Evolutionary conservation across 148 eudicot species (phyloP).

Genomic region (Diospyros lotus): DNA sequence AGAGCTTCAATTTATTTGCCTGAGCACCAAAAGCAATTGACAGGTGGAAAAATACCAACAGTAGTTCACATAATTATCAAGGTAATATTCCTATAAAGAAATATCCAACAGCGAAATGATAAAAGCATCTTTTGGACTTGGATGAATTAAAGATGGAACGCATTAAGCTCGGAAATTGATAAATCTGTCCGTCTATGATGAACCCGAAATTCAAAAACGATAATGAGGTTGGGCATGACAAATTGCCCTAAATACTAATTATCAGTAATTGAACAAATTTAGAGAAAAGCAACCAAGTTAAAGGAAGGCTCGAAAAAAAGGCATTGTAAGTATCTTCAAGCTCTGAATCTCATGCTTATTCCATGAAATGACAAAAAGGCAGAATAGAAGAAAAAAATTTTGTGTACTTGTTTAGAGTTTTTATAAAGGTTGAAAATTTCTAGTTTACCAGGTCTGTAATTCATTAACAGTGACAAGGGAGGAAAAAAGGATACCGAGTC

Average conservation of each 20-base stretch:
- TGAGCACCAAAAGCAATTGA: not conserved
- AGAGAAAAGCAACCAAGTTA: not conserved
- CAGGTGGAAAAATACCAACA: not conserved
- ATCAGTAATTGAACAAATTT: not conserved
- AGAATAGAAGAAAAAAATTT: too few relatives aligned
- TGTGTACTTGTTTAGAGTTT: too few relatives aligned
- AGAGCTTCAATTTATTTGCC: not conserved
- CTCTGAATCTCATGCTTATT: not conserved
- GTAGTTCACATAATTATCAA: not conserved
- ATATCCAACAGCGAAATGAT: not conserved
- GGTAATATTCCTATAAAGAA: not conserved
- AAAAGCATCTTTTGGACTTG: not conserved
- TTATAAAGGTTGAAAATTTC: too few relatives aligned
- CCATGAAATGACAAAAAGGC: not conserved
- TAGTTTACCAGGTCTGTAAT: too few relatives aligned
- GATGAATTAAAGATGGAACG: not conserved
- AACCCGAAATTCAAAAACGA: not conserved
- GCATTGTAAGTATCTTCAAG: not conserved
- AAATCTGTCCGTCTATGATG: too few relatives aligned
- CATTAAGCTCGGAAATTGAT: too few relatives aligned
- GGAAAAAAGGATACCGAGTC: not conserved
- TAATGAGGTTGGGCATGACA: not conserved
- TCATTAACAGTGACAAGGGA: too few relatives aligned
- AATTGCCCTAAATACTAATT: not conserved
- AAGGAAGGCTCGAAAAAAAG: not conserved